These are phyloP conservation scores for Leccinum disarticulatum DNA, from an alignment of 768 basidiomycete genomes.

Conservation along the genomic window DNA sequence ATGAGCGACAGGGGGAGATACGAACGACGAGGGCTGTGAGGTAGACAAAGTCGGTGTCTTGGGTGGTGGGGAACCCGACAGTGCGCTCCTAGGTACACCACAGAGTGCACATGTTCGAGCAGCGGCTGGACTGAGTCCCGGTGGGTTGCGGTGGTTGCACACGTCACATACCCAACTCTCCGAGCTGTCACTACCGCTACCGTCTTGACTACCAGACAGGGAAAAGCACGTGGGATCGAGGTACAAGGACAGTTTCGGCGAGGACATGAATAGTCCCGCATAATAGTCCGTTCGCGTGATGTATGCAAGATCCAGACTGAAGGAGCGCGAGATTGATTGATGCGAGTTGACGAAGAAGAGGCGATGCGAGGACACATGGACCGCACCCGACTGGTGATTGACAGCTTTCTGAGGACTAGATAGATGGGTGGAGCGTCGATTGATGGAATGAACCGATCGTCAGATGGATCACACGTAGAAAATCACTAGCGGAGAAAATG, in stretches of 20 bases:
- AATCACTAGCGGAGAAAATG: constrained; percentile 6
- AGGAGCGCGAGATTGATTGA: constrained; percentile 54
- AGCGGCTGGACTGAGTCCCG: constrained; percentile 67
- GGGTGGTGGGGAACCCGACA: constrained; percentile 27
- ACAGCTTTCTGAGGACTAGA: constrained; percentile 76
- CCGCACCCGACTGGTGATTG: constrained; percentile 72
- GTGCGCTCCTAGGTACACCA: constrained; percentile 63
- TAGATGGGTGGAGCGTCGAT: constrained; percentile 28
- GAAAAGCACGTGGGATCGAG: constrained; percentile 40
- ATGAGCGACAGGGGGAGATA: constrained; percentile 29
- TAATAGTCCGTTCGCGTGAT: constrained; percentile 84
- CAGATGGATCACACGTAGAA: constrained; percentile 20
- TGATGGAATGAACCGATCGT: constrained; percentile 24
- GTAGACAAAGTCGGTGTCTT: constrained; percentile 37
- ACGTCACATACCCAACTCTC: constrained; percentile 84
- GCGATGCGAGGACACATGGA: constrained; percentile 79
- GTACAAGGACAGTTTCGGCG: constrained; percentile 82
- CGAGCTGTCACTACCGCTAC: constrained; percentile 34
- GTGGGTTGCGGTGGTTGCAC: constrained; percentile 83
- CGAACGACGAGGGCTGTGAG: constrained; percentile 40
- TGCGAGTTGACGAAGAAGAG: constrained; percentile 73
- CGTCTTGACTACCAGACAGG: constrained; percentile 29
- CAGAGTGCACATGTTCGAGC: constrained; percentile 77
- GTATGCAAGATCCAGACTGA: constrained; percentile 61
- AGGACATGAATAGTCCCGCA: constrained; percentile 86